phyloP scores from a whole-genome alignment of 192 early-diverging fungal species.

The Backusella tarrabulga region DNA sequence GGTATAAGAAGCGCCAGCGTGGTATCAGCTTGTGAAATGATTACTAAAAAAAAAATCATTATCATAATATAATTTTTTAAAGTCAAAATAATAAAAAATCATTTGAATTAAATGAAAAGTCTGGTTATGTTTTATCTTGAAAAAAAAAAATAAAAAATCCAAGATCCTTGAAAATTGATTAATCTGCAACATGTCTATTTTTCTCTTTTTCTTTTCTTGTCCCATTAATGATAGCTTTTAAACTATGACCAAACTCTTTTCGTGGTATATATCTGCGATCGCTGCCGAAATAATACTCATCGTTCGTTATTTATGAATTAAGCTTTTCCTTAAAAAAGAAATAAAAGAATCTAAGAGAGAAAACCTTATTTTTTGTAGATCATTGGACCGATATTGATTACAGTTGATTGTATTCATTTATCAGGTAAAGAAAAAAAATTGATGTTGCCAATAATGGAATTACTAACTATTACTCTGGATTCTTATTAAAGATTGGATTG shows the following conservation, averaged over 20 bases:
- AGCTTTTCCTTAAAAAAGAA: neutral
- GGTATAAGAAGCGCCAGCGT: constrained; percentile 13
- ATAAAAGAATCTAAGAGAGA: neutral
- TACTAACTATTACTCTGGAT: neutral
- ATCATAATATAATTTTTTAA: neutral
- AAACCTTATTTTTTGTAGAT: neutral
- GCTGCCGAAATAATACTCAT: neutral
- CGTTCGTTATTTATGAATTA: neutral
- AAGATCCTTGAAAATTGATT: neutral
- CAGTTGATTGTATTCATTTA: neutral
- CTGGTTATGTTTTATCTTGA: neutral
- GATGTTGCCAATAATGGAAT: neutral
- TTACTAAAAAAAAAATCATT: neutral
- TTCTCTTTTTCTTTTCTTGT: neutral
- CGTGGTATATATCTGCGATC: neutral
- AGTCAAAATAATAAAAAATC: neutral
- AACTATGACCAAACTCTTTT: neutral
- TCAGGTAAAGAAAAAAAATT: neutral
- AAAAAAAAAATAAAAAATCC: neutral
- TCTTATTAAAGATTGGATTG: constrained; percentile 12
- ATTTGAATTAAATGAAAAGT: neutral
- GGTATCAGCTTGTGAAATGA: neutral
- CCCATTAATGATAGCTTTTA: neutral
- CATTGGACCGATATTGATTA: constrained; percentile 8
- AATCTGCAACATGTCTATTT: neutral